Percentiles rank a stretch among this genome's conserved stretches.
phyloP scores from a whole-genome alignment of 169 alveolate genomes.

The Cryptosporidium parvum region DNA sequence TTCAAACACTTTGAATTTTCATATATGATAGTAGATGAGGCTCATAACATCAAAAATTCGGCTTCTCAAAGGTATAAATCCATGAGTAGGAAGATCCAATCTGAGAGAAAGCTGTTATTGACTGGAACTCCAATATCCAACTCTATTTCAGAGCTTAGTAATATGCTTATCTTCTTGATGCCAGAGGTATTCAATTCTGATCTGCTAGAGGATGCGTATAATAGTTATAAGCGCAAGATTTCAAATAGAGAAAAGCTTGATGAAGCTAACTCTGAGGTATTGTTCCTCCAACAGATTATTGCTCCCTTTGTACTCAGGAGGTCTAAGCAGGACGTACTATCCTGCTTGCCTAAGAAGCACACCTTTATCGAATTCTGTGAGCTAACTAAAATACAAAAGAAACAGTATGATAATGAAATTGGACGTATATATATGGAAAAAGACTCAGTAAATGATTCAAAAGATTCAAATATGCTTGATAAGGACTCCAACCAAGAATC shows the following conservation, averaged over 20 bases:
- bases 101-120: constrained; percentile 88
- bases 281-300: constrained; percentile 84
- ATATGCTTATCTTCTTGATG: constrained; percentile 89
- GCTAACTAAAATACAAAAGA: constrained; percentile 15
- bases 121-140: constrained; percentile 87
- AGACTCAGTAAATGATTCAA: not conserved
- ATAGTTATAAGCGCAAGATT: constrained; percentile 77
- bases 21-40: constrained; percentile 93
- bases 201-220: constrained; percentile 82
- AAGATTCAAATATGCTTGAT: not conserved
- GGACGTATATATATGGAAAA: constrained; percentile 1
- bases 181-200: constrained; percentile 88
- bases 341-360: constrained; percentile 87
- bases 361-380: constrained; percentile 77
- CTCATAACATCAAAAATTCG: constrained; percentile 92
- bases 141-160: constrained; percentile 85
- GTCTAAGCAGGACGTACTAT: constrained; percentile 87
- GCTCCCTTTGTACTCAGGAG: constrained; percentile 91
- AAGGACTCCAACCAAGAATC: not conserved
- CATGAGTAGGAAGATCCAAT: constrained; percentile 83
- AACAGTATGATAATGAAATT: constrained; percentile 35
- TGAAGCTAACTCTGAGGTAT: constrained; percentile 76
- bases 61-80: constrained; percentile 88
- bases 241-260: not conserved
- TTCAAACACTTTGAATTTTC: constrained; percentile 65